Conservation (phyloP, 331 rosid species). For the Telfairia occidentalis region DNA sequence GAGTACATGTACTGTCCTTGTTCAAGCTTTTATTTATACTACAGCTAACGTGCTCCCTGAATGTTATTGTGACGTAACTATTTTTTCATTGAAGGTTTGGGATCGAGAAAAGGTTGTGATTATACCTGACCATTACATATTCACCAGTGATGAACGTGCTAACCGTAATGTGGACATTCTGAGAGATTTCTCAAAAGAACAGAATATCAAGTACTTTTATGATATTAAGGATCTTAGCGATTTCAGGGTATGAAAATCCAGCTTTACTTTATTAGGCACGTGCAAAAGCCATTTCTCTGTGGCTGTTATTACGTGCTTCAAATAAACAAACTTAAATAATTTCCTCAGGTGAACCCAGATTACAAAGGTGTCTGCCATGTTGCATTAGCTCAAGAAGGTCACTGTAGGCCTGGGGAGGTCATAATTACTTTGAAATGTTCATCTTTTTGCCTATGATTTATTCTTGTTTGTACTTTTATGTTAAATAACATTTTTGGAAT, state of each 20-base stretch:
- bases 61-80: slow-evolving; percentile 7
- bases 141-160: slow-evolving; percentile 88
- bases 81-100: slow-evolving; percentile 61
- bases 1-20: background rate
- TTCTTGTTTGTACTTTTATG: slow-evolving; percentile 1
- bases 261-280: background rate
- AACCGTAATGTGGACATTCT: slow-evolving; percentile 88
- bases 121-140: slow-evolving; percentile 91
- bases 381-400: slow-evolving; percentile 99
- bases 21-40: background rate
- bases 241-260: slow-evolving; percentile 51
- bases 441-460: background rate
- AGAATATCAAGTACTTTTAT: slow-evolving; percentile 83
- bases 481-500: slow-evolving; percentile 8
- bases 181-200: slow-evolving; percentile 85
- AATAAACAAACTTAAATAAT: slow-evolving; percentile 7
- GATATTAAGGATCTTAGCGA: slow-evolving; percentile 83
- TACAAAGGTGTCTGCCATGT: slow-evolving; percentile 94
- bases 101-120: slow-evolving; percentile 81
- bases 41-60: background rate
- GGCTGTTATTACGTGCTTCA: slow-evolving; percentile 1
- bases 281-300: background rate
- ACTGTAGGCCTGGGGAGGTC: slow-evolving; percentile 99
- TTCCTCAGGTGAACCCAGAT: slow-evolving; percentile 79
- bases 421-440: slow-evolving; percentile 12